A percentile compares a stretch with the other conserved stretches of the same genome.
phyloP scores from a whole-genome alignment of 305 asterid species.

The Fraxinus platypoda region DNA sequence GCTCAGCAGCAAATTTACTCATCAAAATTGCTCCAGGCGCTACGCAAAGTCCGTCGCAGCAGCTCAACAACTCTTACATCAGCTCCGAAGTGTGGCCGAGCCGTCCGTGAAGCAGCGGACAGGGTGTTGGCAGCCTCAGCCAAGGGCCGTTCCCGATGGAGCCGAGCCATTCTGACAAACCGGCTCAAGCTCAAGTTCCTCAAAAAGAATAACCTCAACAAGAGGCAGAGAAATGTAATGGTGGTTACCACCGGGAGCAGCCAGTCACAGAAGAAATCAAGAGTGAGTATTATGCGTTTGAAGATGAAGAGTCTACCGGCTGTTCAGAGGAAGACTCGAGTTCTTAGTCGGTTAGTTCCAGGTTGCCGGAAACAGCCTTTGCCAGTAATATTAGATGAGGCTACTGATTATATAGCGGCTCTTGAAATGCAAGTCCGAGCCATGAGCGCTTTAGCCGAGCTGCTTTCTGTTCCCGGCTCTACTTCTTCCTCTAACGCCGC shows the following conservation, averaged over 20 bases:
- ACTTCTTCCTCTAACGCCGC: constrained; percentile 34
- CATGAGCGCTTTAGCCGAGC: constrained; percentile 80
- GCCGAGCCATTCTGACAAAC: constrained; percentile 79
- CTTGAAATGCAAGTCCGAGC: constrained; percentile 97
- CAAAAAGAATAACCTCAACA: constrained; percentile 53
- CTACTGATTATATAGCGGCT: constrained; percentile 85
- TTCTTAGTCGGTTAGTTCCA: constrained; percentile 76
- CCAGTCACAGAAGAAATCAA: constrained; percentile 63
- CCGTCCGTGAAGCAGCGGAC: constrained; percentile 85
- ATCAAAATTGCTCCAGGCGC: constrained; percentile 75
- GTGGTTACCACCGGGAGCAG: constrained; percentile 40
- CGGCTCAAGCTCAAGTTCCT: constrained; percentile 71
- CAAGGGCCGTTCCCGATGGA: constrained; percentile 87
- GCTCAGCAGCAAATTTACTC: constrained; percentile 82
- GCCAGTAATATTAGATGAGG: constrained; percentile 91
- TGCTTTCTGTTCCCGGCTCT: constrained; percentile 56
- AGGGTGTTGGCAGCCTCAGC: constrained; percentile 79
- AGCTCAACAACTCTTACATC: constrained; percentile 28
- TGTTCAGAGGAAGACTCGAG: constrained; percentile 70
- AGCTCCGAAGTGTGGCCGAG: constrained; percentile 52
- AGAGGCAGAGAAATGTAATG: constrained; percentile 47
- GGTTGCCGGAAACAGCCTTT: constrained; percentile 92
- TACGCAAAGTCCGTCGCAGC: constrained; percentile 60
- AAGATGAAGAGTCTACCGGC: constrained; percentile 74
- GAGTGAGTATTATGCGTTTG: constrained; percentile 55